Percentiles rank a stretch among this genome's conserved stretches.
Conservation (phyloP, 306 rosid species). For the Carpinus fangiana region DNA sequence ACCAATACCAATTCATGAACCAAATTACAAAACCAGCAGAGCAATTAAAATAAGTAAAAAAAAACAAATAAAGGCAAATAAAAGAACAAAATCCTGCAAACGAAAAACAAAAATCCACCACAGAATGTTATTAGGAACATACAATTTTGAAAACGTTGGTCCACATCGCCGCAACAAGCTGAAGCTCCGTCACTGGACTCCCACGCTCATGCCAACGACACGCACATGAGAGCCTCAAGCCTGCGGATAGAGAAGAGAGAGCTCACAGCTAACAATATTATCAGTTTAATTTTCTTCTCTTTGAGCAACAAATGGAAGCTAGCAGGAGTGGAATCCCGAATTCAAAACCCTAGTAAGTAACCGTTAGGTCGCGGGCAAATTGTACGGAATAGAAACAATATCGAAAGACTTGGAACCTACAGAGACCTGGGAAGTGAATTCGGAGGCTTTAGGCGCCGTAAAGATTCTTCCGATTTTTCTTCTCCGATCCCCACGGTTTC, state of each 20-base stretch:
- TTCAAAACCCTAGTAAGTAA: background rate
- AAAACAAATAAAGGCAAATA: background rate
- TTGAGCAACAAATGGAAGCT: background rate
- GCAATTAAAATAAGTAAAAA: background rate
- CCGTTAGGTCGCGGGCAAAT: background rate
- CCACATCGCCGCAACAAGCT: slow-evolving; percentile 42
- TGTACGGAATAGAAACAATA: background rate
- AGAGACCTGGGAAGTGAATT: background rate
- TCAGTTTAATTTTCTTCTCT: background rate
- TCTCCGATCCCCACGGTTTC: background rate
- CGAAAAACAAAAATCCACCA: background rate
- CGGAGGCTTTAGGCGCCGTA: background rate
- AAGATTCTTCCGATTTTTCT: background rate
- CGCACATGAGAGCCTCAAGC: background rate
- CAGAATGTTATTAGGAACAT: background rate
- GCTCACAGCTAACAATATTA: background rate
- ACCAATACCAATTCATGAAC: background rate
- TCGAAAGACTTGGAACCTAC: background rate
- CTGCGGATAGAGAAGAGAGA: background rate
- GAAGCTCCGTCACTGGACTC: background rate
- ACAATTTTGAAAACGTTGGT: slow-evolving; percentile 60
- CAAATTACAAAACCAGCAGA: background rate
- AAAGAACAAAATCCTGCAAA: background rate
- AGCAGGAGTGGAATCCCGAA: background rate
- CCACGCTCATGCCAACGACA: background rate